Conservation (phyloP, 2,329 filamentous ascomycete genomes). For the Coleophoma crateriformis region DNA sequence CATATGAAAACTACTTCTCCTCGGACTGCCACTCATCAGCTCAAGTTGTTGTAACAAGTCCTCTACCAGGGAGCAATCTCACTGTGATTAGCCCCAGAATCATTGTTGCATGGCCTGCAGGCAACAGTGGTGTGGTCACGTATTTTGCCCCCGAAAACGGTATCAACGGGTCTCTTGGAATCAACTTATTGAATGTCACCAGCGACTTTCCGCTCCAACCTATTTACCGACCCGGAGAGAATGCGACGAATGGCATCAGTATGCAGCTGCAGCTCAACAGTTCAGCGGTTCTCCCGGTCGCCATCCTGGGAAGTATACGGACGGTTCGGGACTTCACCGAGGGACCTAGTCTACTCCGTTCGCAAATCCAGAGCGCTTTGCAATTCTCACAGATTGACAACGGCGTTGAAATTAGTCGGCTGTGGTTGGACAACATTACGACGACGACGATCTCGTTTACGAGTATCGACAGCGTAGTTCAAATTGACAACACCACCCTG, state of each 20-base stretch:
- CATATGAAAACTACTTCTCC: conserved; percentile 61
- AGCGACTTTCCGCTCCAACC: conserved; percentile 38
- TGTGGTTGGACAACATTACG: conserved; percentile 59
- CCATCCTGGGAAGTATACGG: conserved; percentile 56
- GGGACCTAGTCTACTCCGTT: conserved; percentile 44
- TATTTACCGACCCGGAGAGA: conserved; percentile 30
- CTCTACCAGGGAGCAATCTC: conserved; percentile 45
- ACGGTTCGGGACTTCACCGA: conserved; percentile 60
- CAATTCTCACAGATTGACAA: conserved; percentile 31
- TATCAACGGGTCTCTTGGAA: conserved; percentile 45
- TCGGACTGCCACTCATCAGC: conserved; percentile 55
- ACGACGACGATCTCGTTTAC: conserved; percentile 46
- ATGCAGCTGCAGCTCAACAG: conserved; percentile 51
- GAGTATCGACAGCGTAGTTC: conserved; percentile 28
- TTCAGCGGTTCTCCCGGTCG: conserved; percentile 46
- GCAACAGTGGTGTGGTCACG: conserved; percentile 53
- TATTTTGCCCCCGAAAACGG: conserved; percentile 51
- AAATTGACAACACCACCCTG: conserved; percentile 35
- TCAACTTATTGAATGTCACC: conserved; percentile 46
- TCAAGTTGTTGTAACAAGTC: conserved; percentile 57
- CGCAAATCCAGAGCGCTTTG: conserved; percentile 49
- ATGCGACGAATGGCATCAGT: conserved; percentile 46
- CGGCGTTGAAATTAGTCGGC: conserved; percentile 41
- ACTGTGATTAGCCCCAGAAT: conserved; percentile 51
- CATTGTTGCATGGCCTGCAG: conserved; percentile 58